A percentile compares a stretch with the other conserved stretches of the same genome.
Evolutionary conservation across 2,329 filamentous ascomycete species (phyloP).

Genomic region (Ilyonectria mors-panacis): DNA sequence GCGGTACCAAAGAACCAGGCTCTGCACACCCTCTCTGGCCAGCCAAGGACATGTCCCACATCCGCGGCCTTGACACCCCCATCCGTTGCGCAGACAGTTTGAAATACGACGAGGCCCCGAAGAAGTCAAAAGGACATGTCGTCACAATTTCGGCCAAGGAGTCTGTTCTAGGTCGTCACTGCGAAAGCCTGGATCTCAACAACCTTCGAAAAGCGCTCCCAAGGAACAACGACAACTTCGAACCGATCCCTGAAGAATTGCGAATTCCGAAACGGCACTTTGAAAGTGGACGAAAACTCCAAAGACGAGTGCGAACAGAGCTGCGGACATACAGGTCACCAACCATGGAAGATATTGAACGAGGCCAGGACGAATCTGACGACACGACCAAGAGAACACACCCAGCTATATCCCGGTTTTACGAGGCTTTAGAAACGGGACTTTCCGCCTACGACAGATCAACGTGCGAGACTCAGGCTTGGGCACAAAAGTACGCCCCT

Average conservation of each 20-base stretch:
- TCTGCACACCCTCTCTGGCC: slow-evolving; percentile 81
- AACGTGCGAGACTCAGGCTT: slow-evolving; percentile 79
- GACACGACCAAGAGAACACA: slow-evolving; percentile 57
- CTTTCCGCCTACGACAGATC: slow-evolving; percentile 87
- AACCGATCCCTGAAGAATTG: slow-evolving; percentile 63
- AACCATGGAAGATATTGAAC: slow-evolving; percentile 30
- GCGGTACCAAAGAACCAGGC: slow-evolving; percentile 74
- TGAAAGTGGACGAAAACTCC: slow-evolving; percentile 70
- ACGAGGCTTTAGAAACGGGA: slow-evolving; percentile 69
- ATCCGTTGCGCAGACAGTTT: not conserved
- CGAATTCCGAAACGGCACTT: slow-evolving; percentile 70
- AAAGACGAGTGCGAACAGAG: slow-evolving; percentile 63
- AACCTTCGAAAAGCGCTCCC: slow-evolving; percentile 49
- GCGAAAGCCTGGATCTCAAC: slow-evolving; percentile 46
- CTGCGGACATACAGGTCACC: slow-evolving; percentile 53
- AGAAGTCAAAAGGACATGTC: slow-evolving; percentile 67
- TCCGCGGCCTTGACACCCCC: slow-evolving; percentile 63
- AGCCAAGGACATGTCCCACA: slow-evolving; percentile 73
- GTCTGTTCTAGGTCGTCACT: slow-evolving; percentile 57
- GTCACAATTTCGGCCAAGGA: slow-evolving; percentile 59
- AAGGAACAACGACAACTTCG: slow-evolving; percentile 56
- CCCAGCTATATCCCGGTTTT: slow-evolving; percentile 72
- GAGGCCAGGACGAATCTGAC: slow-evolving; percentile 55
- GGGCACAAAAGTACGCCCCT: slow-evolving; percentile 91
- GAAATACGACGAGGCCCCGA: slow-evolving; percentile 41